Base-by-base conservation (phyloP, 1,284 basidiomycete species). In the Heterobasidion parviporum region DNA sequence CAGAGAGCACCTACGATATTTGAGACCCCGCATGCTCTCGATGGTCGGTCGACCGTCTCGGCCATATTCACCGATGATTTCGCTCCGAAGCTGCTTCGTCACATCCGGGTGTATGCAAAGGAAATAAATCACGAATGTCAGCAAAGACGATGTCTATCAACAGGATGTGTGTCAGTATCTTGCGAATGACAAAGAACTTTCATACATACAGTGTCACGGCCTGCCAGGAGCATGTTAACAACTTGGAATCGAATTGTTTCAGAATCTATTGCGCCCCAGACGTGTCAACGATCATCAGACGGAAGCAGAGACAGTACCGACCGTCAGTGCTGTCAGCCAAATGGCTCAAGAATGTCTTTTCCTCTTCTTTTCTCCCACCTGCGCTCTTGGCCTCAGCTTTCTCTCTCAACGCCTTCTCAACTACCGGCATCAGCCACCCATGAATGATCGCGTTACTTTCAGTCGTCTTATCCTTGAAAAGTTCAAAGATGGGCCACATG, bases 401-500 rank as follows among this genome's bases (percentile, higher is more conserved):
- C 59, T 66, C 63, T 32, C 59, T 56, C n/a, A 88, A 57, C 0
- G 81, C 82, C 15, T 71, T 72, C 54, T 74, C 62, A 6, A 88
- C 78, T 14, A 88, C 70, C 1, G 85, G 85, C 62, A 85, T 79
- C 10, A 87, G 62, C 77, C 82, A 88, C 26, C 70, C 69, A 52
- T 77, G 74, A 54, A 88, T 82, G 4, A 78, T 72, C 46, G 73
- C 67, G 44, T 77, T 75, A 56, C 81, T 74, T 34, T 73, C 70
- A 35, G 71, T 65, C 33, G 80, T 82, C 64, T 76, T 81, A 64
- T 86, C 82, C 33, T 73, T 71, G 61, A 80, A 78, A 5, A 87
- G 61, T 65, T 89, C 87, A 52, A 80, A 78, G n/a, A 87, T 58
- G 0, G 85, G 83, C 87, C 87, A 89, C 43, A 82, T 71, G 53